A percentile compares a stretch with the other conserved stretches of the same genome.
These are phyloP conservation scores for Melanomma pulvis-pyrius DNA, from an alignment of 495 filamentous ascomycete species.

Conservation along the genomic window DNA sequence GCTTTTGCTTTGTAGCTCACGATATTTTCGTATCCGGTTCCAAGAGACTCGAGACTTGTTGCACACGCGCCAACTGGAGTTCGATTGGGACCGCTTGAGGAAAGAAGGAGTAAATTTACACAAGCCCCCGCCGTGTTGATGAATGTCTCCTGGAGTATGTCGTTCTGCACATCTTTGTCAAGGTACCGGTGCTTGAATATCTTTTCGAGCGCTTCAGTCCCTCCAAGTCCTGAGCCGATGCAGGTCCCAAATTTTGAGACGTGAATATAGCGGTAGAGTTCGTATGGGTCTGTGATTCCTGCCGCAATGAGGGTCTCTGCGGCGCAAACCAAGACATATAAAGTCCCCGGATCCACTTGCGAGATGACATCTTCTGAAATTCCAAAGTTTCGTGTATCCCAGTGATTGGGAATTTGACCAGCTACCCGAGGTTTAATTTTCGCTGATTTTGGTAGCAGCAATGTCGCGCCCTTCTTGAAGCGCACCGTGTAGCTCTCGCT, in stretches of 20 bases:
- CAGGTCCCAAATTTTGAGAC: conserved; percentile 36
- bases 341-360: conserved; percentile 30
- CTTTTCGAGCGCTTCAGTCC: conserved; percentile 4
- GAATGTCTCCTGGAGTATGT: conserved; percentile 38
- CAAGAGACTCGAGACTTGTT: conserved; percentile 37
- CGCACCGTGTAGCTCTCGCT: conserved; percentile 15
- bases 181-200: conserved; percentile 34
- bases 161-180: conserved; percentile 25
- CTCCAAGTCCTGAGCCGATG: conserved; percentile 35
- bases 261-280: conserved; percentile 38
- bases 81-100: conserved; percentile 35
- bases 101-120: conserved; percentile 39
- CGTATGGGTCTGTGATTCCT: conserved; percentile 35
- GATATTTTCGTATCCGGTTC: conserved; percentile 34
- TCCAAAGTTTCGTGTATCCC: conserved; percentile 35
- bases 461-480: conserved; percentile 29
- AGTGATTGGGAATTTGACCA: conserved; percentile 36
- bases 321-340: conserved; percentile 27
- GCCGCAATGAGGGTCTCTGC: conserved; percentile 34
- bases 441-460: conserved; percentile 33
- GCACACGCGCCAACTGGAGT: conserved; percentile 39
- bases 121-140: conserved; percentile 37
- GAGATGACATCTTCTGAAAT: conserved; percentile 37
- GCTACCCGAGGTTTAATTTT: conserved; percentile 24
- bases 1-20: conserved; percentile 29